Percentiles rank a stretch among this genome's conserved stretches.
These are phyloP conservation scores for Aspergillus hiratsukae DNA, from an alignment of 2,329 filamentous ascomycete species.

Conservation along the genomic window DNA sequence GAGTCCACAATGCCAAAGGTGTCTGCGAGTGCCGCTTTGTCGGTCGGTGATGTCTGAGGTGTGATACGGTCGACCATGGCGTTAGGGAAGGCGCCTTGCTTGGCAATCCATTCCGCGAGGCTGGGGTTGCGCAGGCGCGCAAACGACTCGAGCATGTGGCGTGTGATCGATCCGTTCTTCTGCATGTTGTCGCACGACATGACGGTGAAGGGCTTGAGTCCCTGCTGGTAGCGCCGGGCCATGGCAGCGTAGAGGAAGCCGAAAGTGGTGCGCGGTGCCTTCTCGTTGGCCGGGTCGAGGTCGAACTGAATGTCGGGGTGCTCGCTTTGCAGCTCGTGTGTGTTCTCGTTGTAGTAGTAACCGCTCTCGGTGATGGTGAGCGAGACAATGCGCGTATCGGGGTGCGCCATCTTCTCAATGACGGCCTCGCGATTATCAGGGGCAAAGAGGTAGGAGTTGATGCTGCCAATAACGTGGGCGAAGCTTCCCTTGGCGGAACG, in stretches of 20 bases:
- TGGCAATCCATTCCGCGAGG: constrained; percentile 47
- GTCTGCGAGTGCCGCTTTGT: constrained; percentile 44
- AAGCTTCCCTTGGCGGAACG: constrained; percentile 49
- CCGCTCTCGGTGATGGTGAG: constrained; percentile 55
- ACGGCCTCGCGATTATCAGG: constrained; percentile 50
- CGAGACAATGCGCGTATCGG: constrained; percentile 52
- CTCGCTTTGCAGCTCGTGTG: constrained; percentile 48
- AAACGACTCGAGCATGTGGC: constrained; percentile 50
- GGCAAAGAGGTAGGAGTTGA: constrained; percentile 51
- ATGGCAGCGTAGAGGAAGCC: constrained; percentile 52
- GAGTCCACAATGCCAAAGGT: constrained; percentile 47
- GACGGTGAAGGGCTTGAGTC: constrained; percentile 52
- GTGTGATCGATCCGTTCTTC: constrained; percentile 53
- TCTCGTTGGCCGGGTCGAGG: constrained; percentile 40
- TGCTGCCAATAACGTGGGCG: constrained; percentile 49
- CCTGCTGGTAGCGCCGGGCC: constrained; percentile 42
- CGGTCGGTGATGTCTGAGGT: constrained; percentile 45
- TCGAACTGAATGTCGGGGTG: constrained; percentile 50
- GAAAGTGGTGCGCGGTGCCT: constrained; percentile 46
- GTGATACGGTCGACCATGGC: constrained; percentile 55
- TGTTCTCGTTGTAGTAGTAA: constrained; percentile 57
- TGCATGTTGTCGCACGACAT: constrained; percentile 57
- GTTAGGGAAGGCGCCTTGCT: constrained; percentile 51
- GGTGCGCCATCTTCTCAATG: constrained; percentile 53
- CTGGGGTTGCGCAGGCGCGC: constrained; percentile 46